Conservation (phyloP, 2,329 filamentous ascomycete genomes). For the Trichoderma gracile region DNA sequence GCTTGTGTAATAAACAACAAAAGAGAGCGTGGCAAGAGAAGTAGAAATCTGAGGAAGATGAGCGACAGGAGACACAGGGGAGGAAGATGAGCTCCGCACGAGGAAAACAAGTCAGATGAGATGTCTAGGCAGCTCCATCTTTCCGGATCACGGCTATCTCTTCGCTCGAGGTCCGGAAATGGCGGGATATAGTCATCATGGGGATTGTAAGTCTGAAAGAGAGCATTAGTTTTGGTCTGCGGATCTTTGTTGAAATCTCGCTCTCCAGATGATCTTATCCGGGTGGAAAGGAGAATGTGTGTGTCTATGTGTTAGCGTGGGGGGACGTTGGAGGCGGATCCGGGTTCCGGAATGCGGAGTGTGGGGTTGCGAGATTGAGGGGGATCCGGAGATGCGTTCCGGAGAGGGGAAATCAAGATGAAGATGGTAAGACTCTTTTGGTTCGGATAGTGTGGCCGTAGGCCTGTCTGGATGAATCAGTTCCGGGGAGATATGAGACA, state of each 20-base stretch:
- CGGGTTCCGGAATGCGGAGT: not conserved
- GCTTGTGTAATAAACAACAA: too few species aligned
- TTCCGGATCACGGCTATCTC: constrained; percentile 1
- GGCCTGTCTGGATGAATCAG: not conserved
- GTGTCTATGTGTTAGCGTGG: not conserved
- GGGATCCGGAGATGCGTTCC: constrained; percentile 8
- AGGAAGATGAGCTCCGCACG: not conserved
- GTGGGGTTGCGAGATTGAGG: not conserved
- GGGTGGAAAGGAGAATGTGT: not conserved
- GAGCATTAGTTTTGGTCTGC: not conserved
- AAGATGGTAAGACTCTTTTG: not conserved
- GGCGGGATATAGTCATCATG: not conserved
- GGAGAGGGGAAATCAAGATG: not conserved
- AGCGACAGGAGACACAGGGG: not conserved
- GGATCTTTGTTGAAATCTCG: not conserved
- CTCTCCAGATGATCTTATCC: not conserved
- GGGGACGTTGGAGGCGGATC: constrained; percentile 6
- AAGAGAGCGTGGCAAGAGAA: too few species aligned
- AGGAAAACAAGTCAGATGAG: constrained; percentile 8
- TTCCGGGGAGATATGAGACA: not conserved
- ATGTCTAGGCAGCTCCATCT: constrained; percentile 4
- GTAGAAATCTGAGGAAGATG: not conserved
- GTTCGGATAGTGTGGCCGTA: not conserved
- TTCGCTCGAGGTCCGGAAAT: constrained; percentile 2
- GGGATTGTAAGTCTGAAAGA: not conserved